Percentiles rank a stretch among this genome's conserved stretches.
phyloP scores from a whole-genome alignment of 768 basidiomycete genomes.

The Neoboletus subvelutipes region DNA sequence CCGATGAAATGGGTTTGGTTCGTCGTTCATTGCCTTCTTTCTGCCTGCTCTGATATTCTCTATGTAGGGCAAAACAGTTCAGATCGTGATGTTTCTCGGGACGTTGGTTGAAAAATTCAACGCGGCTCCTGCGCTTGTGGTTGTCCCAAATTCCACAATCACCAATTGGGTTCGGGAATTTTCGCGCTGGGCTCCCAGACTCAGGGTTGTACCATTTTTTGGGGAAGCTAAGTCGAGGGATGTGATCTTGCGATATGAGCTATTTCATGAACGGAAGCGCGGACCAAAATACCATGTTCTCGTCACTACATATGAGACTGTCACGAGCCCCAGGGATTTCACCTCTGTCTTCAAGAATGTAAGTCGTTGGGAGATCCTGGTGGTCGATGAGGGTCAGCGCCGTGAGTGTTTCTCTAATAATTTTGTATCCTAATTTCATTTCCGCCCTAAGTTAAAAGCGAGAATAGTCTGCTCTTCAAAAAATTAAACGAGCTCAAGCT shows the following conservation, averaged over 20 bases:
- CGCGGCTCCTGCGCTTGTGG: conserved; percentile 79
- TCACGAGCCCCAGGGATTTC: conserved; percentile 70
- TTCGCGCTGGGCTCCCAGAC: conserved; percentile 64
- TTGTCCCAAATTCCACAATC: conserved; percentile 96
- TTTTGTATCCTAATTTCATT: conserved; percentile 1
- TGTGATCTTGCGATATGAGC: conserved; percentile 78
- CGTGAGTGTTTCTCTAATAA: conserved; percentile 47
- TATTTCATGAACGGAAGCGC: conserved; percentile 58
- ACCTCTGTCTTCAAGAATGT: conserved; percentile 71
- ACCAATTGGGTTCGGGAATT: conserved; percentile 96
- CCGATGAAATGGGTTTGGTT: conserved; percentile 97
- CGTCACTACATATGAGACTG: conserved; percentile 89
- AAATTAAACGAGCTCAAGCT: conserved; percentile 78
- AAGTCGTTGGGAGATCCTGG: conserved; percentile 90
- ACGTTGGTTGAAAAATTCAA: conserved; percentile 53
- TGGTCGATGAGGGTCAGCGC: conserved; percentile 92
- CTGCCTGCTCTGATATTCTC: conserved; percentile 5
- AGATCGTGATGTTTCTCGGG: conserved; percentile 83
- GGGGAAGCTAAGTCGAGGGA: conserved; percentile 80
- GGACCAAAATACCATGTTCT: conserved; percentile 83
- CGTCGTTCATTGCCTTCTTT: conserved; percentile 13
- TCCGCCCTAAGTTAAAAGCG: conserved; percentile 70
- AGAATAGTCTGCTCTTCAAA: conserved; percentile 75
- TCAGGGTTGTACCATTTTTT: conserved; percentile 81
- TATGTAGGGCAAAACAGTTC: conserved; percentile 84